phyloP scores from a whole-genome alignment of 345 rosid genomes.

The Abelmoschus esculentus region DNA sequence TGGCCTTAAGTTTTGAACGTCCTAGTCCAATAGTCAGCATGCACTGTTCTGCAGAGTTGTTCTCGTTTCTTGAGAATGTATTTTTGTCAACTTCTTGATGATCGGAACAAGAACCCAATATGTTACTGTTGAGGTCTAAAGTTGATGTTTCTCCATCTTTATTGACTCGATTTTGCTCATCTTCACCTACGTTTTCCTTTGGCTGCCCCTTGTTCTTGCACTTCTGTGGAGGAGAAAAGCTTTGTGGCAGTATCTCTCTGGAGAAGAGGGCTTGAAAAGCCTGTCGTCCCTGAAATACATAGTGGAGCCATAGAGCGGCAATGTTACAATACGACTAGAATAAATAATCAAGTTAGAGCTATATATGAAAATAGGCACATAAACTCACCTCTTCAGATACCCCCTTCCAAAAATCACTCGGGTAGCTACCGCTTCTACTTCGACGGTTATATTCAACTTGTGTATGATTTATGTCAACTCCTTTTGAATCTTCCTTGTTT shows the following conservation, averaged over 20 bases:
- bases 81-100: conserved; percentile 35
- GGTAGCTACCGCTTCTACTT: conserved; percentile 39
- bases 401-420: conserved; percentile 72
- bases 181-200: conserved; percentile 20
- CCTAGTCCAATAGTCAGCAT: conserved; percentile 54
- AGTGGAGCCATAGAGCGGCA: not conserved
- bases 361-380: not conserved
- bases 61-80: conserved; percentile 10
- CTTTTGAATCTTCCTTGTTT: conserved; percentile 42
- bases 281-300: conserved; percentile 56
- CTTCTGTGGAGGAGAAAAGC: conserved; percentile 62
- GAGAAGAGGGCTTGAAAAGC: conserved; percentile 92
- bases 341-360: not conserved
- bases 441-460: conserved; percentile 51
- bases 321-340: not conserved
- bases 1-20: conserved; percentile 41
- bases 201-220: conserved; percentile 11
- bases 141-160: conserved; percentile 29
- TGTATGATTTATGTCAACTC: conserved; percentile 37
- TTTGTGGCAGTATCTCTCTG: conserved; percentile 74
- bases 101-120: conserved; percentile 16
- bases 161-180: conserved; percentile 22
- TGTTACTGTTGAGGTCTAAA: conserved; percentile 46
- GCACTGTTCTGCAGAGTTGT: conserved; percentile 26
- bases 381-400: conserved; percentile 71